phyloP scores from a whole-genome alignment of 2,329 filamentous ascomycete genomes.

The Pseudocercospora fuligena region DNA sequence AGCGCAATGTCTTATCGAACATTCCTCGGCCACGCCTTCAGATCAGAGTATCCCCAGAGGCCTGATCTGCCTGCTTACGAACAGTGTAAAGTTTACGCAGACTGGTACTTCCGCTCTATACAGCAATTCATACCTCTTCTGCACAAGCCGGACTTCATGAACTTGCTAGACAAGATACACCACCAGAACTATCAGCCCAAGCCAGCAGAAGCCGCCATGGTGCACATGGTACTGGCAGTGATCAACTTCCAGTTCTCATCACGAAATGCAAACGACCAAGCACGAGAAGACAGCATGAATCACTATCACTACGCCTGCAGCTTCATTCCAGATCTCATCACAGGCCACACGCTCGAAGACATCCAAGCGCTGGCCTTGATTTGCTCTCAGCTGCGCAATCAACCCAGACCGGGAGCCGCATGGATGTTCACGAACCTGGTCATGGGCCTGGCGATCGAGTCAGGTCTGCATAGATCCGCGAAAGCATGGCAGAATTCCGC shows the following conservation, averaged over 20 bases:
- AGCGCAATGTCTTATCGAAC: conserved; percentile 70
- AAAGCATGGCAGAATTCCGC: conserved; percentile 60
- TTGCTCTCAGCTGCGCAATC: conserved; percentile 72
- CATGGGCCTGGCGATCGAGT: conserved; percentile 71
- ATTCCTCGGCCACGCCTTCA: conserved; percentile 68
- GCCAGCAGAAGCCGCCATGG: conserved; percentile 68
- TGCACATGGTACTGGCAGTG: conserved; percentile 80
- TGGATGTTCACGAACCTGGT: conserved; percentile 70
- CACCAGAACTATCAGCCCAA: conserved; percentile 69
- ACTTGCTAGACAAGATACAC: conserved; percentile 70
- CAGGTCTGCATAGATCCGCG: conserved; percentile 74
- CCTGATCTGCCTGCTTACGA: conserved; percentile 67
- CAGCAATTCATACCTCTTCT: conserved; percentile 75
- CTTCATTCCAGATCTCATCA: conserved; percentile 68
- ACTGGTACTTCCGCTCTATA: conserved; percentile 76
- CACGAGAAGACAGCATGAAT: conserved; percentile 70
- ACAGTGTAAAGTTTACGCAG: conserved; percentile 70
- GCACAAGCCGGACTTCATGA: conserved; percentile 75
- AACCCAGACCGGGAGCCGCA: conserved; percentile 78
- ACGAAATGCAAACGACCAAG: conserved; percentile 63
- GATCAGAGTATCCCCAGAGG: conserved; percentile 59
- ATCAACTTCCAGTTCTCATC: conserved; percentile 79
- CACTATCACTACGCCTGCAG: conserved; percentile 79
- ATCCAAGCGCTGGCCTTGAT: conserved; percentile 77
- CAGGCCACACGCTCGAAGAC: conserved; percentile 66